These are phyloP conservation scores for Sphaerulina populicola DNA, from an alignment of 2,329 filamentous ascomycete species.

Conservation along the genomic window DNA sequence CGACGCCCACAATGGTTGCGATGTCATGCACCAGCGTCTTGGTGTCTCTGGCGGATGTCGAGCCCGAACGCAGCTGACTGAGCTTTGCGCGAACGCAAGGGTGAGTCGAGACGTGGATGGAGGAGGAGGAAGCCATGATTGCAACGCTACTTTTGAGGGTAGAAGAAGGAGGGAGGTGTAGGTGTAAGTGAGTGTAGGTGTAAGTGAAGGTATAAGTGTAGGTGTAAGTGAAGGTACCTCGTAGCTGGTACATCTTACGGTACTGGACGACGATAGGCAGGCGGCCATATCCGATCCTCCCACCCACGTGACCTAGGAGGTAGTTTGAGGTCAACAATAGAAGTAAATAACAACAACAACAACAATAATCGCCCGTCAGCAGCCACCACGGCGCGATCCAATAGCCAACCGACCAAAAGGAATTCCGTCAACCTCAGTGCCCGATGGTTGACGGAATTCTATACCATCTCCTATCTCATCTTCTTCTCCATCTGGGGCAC, in stretches of 20 bases:
- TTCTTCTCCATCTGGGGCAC: slow-evolving; percentile 81
- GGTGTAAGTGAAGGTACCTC: no score
- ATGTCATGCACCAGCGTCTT: slow-evolving; percentile 82
- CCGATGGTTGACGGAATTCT: slow-evolving; percentile 35
- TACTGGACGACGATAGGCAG: not conserved
- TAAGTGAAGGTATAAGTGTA: no score
- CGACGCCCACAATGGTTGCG: slow-evolving; percentile 68
- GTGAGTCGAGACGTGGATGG: slow-evolving; percentile 68
- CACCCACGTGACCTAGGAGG: no score
- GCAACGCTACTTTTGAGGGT: no score
- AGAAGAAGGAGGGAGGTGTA: no score
- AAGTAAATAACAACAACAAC: no score
- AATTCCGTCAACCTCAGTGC: no score
- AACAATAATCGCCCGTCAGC: slow-evolving; percentile 15
- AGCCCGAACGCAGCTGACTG: slow-evolving; percentile 71
- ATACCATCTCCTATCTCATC: slow-evolving; percentile 72
- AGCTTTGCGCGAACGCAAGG: slow-evolving; percentile 84
- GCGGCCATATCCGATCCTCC: slow-evolving; percentile 5
- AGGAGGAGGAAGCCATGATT: slow-evolving; percentile 15
- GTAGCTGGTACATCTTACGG: no score
- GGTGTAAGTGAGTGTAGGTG: no score
- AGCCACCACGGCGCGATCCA: slow-evolving; percentile 13
- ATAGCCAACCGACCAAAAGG: slow-evolving; percentile 5
- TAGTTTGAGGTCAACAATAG: no score
- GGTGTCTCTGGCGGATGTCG: slow-evolving; percentile 63